Base-by-base conservation (phyloP, 2,329 filamentous ascomycete species). In the Orbilia blumenaviensis region DNA sequence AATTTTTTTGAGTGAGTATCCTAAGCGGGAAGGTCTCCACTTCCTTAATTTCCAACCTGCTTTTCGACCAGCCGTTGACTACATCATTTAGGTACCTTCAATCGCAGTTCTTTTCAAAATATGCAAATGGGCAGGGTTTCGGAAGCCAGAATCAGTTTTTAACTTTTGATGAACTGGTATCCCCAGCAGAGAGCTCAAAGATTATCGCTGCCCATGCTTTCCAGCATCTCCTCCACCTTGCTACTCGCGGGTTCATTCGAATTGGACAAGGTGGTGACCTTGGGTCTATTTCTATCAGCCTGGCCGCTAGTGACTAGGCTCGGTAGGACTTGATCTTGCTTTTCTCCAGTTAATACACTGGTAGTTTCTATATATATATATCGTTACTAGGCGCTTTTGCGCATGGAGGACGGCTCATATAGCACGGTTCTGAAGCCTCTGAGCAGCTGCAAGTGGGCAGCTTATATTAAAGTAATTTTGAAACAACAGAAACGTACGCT, bases 131-230 rank as follows among this genome's bases (percentile, higher is more conserved):
- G 18, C 36, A 29, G 25, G 29, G 29, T 3, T 41, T 44, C 6
- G 63, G 62, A 21, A 69, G 66, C 14, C 50, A 66, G 32, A 14
- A 64, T 1, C 44, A 36, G n/a, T 77, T 76, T 34, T 78, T 80
- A 56, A 78, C 75, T 3, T 78, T 80, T 38, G 74, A 79, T 27
- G 62, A 78, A 42, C 54, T 80, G 36, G 61, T 80, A 7, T 27
- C 73, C 12, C 79, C 79, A 21, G 9, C 41, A 1, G 18, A 78
- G 16, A 78, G 69, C 32, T 58, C 73, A 3, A 58, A 18, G 9
- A 61, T 76, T 27, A 75, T 80, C 14, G 79, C 79, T 4, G 78
- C 79, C 5, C 78, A 79, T 27, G 79, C 71, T 10, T 80, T 80
- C 48, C 68, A 77, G 14, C 79, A 80, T 63, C 74, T 76, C 10